A percentile compares a stretch with the other conserved stretches of the same genome.
phyloP scores from a whole-genome alignment of 163 green algal genomes.

The Chlamydomonas reinhardtii region DNA sequence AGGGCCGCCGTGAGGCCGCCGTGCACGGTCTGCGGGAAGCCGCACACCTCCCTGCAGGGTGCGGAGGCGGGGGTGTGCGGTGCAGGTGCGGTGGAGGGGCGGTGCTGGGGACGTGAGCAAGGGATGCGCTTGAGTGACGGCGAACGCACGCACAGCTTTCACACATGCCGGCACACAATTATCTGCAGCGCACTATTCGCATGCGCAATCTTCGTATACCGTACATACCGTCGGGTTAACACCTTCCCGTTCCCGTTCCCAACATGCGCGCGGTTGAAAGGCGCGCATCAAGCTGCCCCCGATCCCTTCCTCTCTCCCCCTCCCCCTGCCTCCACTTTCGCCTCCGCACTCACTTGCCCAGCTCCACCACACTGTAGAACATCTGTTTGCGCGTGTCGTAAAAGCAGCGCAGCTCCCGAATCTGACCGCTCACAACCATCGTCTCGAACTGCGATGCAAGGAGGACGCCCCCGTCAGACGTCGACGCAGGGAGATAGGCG shows the following conservation, averaged over 20 bases:
- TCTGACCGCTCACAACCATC: constrained; percentile 62
- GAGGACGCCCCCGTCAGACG: too few species aligned
- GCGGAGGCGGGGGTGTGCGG: not conserved
- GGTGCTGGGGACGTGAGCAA: not conserved
- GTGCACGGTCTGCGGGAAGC: constrained; percentile 76
- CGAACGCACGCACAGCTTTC: too few species aligned
- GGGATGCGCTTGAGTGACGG: too few species aligned
- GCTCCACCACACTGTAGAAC: constrained; percentile 75
- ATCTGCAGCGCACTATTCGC: too few species aligned
- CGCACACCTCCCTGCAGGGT: constrained; percentile 68
- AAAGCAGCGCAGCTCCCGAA: constrained; percentile 75
- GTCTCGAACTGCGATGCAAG: constrained; percentile 74
- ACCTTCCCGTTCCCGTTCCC: not conserved
- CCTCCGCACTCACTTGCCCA: constrained; percentile 75
- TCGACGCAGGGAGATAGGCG: too few species aligned
- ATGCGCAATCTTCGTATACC: too few species aligned
- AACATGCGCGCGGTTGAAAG: too few species aligned
- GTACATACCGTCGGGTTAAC: too few species aligned
- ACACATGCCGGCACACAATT: too few species aligned
- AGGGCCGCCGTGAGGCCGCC: constrained; percentile 77
- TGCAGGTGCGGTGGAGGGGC: not conserved
- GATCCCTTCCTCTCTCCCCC: not conserved
- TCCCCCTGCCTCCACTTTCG: not conserved
- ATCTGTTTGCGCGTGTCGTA: constrained; percentile 59
- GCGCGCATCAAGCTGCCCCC: too few species aligned